phyloP scores from a whole-genome alignment of 2,329 filamentous ascomycete species.

The Trichophyton rubrum region DNA sequence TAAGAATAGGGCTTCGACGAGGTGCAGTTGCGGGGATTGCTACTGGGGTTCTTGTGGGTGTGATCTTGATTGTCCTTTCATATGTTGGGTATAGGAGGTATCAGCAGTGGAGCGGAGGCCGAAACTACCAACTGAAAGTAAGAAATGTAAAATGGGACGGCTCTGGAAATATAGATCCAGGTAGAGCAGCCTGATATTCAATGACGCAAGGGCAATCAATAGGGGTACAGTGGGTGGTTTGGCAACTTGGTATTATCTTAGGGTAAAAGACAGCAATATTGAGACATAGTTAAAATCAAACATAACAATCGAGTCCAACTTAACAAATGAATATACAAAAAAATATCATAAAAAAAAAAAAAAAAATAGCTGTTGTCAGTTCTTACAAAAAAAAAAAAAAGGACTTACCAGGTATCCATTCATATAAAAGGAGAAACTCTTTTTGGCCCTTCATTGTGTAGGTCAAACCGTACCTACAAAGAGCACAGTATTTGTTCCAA shows the following conservation, averaged over 20 bases:
- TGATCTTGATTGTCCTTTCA: conserved; percentile 12
- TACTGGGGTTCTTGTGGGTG: conserved; percentile 18
- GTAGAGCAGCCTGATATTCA: background rate
- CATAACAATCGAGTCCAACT: background rate
- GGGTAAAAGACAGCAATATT: background rate
- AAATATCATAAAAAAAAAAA: background rate
- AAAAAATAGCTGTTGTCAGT: background rate
- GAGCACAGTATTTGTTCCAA: conserved; percentile 1
- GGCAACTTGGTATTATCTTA: background rate
- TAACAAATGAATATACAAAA: background rate
- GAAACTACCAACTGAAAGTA: background rate
- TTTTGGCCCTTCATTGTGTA: background rate
- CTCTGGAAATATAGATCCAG: background rate
- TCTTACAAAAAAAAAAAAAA: background rate
- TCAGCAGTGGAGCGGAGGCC: conserved; percentile 1
- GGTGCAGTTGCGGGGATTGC: conserved; percentile 36
- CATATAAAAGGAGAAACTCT: background rate
- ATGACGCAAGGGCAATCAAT: background rate
- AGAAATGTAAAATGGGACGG: background rate
- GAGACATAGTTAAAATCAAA: background rate
- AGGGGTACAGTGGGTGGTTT: background rate
- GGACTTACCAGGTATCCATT: background rate
- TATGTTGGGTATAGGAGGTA: conserved; percentile 11
- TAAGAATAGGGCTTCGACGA: conserved; percentile 22
- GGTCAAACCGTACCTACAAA: background rate